Evolutionary conservation across 2,329 filamentous ascomycete species (phyloP), one percentile per base, ranked within the genome.

Genomic region (Colletotrichum sp.): DNA sequence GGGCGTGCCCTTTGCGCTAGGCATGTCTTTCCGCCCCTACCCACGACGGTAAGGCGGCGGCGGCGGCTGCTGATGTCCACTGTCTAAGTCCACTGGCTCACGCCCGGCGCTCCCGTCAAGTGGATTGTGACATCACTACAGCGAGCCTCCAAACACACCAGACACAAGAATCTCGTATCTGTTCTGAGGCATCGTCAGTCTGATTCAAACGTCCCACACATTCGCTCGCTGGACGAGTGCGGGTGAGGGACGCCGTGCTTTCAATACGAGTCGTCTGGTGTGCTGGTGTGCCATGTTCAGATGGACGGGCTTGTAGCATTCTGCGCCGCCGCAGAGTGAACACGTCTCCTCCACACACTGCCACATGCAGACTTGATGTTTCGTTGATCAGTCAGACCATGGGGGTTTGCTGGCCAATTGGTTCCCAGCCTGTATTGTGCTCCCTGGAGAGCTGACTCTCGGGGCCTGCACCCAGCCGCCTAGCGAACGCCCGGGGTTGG

Each of bases 51-150:
- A 69, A n/a, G n/a, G n/a, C 10, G 56, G 56, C 56, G 36, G 66
- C 66, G 56, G 62, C 28, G 36, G 56, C 56, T 27, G 67, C 67
- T 65, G 56, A 64, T 64, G 64, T 25, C 74, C 64, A 71, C 74
- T 52, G 64, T 68, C 32, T 27, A 39, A 68, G 65, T 58, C 73
- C 65, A 73, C 65, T 65, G 70, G 56, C 48, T 64, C 48, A 12
- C 48, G 28, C 61, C 62, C 68, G 62, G 66, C 61, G 66, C 60
- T 75, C 36, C 69, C 72, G 39, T 67, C 39, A 32, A 69, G 73
- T 65, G 73, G 64, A n/a, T 60, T 34, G 70, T 76, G 74, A 76
- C 70, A 74, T 76, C 74, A 76, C 74, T 16, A n/a, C 22, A 43
- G n/a, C 30, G 48, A 56, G 36, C 70, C 39, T 58, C 8, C 56